These are phyloP conservation scores for Nissolia schottii DNA, from an alignment of 306 rosid genomes.

Conservation along the genomic window DNA sequence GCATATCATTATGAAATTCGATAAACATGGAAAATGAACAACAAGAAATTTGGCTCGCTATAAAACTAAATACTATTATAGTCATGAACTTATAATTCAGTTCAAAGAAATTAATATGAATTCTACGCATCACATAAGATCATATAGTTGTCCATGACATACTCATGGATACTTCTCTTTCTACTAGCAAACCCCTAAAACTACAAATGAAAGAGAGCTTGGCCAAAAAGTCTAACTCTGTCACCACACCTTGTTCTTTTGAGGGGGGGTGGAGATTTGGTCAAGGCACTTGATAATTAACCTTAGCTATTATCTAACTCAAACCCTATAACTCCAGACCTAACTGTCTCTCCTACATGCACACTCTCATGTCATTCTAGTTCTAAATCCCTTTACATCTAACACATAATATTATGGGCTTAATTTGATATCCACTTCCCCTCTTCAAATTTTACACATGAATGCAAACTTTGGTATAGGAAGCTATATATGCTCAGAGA, in stretches of 20 bases:
- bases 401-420: not conserved
- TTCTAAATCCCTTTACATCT: not conserved
- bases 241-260: not conserved
- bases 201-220: not conserved
- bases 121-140: not conserved
- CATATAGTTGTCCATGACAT: not conserved
- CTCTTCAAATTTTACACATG: not conserved
- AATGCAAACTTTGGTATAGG: not conserved
- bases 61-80: not conserved
- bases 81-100: not conserved
- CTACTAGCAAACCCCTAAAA: not conserved
- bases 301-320: not conserved
- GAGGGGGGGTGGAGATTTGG: not conserved
- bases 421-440: not conserved
- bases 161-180: not conserved
- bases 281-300: not conserved
- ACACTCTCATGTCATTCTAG: not conserved
- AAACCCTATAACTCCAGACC: not conserved
- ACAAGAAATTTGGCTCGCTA: not conserved
- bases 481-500: constrained; percentile 16
- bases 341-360: not conserved
- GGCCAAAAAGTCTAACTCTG: not conserved
- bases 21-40: not conserved
- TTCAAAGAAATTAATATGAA: not conserved
- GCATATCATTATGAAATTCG: not conserved